These are phyloP conservation scores for Nannochloropsis gaditana DNA, from an alignment of 108 stramenopile species.

Conservation along the genomic window DNA sequence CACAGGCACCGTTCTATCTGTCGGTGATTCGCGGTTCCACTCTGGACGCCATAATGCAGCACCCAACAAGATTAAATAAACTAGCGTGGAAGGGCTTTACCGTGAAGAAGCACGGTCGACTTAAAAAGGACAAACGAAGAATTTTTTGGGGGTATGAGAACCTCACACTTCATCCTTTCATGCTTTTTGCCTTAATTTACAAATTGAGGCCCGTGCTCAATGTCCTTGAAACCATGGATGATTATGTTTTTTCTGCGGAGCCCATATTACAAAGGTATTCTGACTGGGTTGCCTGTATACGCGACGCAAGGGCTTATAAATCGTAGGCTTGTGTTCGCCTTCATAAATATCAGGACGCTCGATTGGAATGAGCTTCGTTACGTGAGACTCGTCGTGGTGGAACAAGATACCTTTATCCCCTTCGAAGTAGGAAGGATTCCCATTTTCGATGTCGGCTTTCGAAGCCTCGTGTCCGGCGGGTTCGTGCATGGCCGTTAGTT, in stretches of 20 bases:
- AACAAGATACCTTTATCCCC: not conserved
- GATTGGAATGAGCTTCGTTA: not conserved
- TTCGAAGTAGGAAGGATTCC: not conserved
- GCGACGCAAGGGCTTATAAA: not conserved
- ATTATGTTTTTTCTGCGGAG: not conserved
- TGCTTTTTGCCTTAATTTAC: too few relatives aligned
- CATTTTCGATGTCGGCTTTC: not conserved
- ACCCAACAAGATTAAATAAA: too few relatives aligned
- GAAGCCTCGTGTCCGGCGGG: not conserved
- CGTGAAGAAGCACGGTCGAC: too few relatives aligned
- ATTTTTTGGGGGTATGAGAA: too few relatives aligned
- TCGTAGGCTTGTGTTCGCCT: not conserved
- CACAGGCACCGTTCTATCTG: too few relatives aligned
- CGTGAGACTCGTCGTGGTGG: not conserved
- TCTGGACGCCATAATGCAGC: too few relatives aligned
- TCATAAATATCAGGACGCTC: not conserved
- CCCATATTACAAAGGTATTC: not conserved
- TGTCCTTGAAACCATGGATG: not conserved
- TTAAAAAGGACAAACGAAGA: too few relatives aligned
- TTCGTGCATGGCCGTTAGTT: not conserved
- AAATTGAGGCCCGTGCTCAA: not conserved
- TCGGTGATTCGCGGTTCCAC: too few relatives aligned
- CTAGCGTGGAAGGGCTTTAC: too few relatives aligned
- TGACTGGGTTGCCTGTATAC: not conserved
- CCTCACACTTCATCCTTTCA: too few relatives aligned